Percentiles rank a stretch among this genome's conserved stretches.
phyloP scores from a whole-genome alignment of 768 basidiomycete species.

The Boletus tomentosulus region DNA sequence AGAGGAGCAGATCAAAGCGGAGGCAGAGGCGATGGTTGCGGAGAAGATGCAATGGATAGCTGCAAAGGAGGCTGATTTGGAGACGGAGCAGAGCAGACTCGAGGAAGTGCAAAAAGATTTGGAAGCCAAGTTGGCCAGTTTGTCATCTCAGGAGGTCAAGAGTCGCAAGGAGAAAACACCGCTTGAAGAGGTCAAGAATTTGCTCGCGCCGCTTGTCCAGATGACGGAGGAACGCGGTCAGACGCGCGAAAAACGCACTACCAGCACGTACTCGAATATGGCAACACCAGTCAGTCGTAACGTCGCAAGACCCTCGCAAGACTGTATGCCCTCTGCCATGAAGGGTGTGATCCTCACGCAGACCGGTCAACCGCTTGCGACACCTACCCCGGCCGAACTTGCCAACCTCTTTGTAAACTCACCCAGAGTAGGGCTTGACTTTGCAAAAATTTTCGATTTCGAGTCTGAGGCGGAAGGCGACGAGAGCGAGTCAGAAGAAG shows the following conservation, averaged over 20 bases:
- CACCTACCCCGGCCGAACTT: conserved; percentile 65
- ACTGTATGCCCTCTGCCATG: conserved; percentile 51
- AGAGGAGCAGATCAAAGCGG: conserved; percentile 48
- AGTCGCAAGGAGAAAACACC: conserved; percentile 54
- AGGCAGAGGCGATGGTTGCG: conserved; percentile 40
- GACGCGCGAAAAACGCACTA: conserved; percentile 16
- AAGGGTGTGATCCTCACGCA: conserved; percentile 76
- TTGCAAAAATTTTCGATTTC: conserved; percentile 75
- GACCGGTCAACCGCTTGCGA: conserved; percentile 70
- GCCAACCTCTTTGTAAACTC: conserved; percentile 63
- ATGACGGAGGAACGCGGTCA: conserved; percentile 30
- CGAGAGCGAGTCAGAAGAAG: conserved; percentile 25
- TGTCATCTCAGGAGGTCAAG: conserved; percentile 36
- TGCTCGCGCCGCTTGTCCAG: conserved; percentile 49
- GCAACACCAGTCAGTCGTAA: conserved; percentile 52
- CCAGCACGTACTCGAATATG: conserved; percentile 20
- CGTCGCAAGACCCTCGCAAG: conserved; percentile 23
- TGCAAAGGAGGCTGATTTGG: conserved; percentile 50
- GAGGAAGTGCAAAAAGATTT: conserved; percentile 45
- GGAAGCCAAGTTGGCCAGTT: conserved; percentile 44
- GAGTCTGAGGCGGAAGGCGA: conserved; percentile 31
- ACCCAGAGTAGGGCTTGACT: conserved; percentile 69
- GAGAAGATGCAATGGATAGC: conserved; percentile 46
- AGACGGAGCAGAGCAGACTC: conserved; percentile 47
- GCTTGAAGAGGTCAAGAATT: conserved; percentile 73